Conservation (phyloP, 495 filamentous ascomycete species). For the Neurospora tetraspora region DNA sequence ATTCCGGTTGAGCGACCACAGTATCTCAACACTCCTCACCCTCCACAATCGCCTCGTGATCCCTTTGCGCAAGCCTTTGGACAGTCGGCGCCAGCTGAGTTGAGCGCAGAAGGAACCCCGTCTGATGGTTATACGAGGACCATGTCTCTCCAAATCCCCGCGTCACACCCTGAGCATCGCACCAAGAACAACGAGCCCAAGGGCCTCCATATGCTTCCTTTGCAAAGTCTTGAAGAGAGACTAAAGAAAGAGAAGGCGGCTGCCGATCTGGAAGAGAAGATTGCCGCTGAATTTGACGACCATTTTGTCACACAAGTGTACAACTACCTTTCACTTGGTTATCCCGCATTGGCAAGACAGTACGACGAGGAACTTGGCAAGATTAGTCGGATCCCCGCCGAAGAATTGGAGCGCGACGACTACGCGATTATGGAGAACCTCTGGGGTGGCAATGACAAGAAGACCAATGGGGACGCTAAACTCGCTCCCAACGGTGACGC, state of each 20-base stretch:
- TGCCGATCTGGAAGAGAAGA: slow-evolving; percentile 38
- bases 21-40: slow-evolving; percentile 31
- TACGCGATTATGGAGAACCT: slow-evolving; percentile 52
- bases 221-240: slow-evolving; percentile 38
- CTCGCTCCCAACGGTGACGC: slow-evolving; percentile 25
- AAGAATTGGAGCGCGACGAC: slow-evolving; percentile 64
- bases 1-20: slow-evolving; percentile 24
- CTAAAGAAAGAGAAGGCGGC: slow-evolving; percentile 38
- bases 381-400: slow-evolving; percentile 57
- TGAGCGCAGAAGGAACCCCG: slow-evolving; percentile 19
- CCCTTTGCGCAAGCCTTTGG: slow-evolving; percentile 30
- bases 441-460: slow-evolving; percentile 23
- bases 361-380: slow-evolving; percentile 76
- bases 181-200: slow-evolving; percentile 21
- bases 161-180: slow-evolving; percentile 17
- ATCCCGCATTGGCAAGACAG: slow-evolving; percentile 68
- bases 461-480: slow-evolving; percentile 8
- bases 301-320: slow-evolving; percentile 89
- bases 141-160: background rate
- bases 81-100: slow-evolving; percentile 7
- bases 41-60: slow-evolving; percentile 16
- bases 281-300: slow-evolving; percentile 63
- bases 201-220: slow-evolving; percentile 36
- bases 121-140: slow-evolving; percentile 1
- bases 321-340: slow-evolving; percentile 89